Evolutionary conservation across 306 rosid species (phyloP).

Genomic region (Acacia crassicarpa): DNA sequence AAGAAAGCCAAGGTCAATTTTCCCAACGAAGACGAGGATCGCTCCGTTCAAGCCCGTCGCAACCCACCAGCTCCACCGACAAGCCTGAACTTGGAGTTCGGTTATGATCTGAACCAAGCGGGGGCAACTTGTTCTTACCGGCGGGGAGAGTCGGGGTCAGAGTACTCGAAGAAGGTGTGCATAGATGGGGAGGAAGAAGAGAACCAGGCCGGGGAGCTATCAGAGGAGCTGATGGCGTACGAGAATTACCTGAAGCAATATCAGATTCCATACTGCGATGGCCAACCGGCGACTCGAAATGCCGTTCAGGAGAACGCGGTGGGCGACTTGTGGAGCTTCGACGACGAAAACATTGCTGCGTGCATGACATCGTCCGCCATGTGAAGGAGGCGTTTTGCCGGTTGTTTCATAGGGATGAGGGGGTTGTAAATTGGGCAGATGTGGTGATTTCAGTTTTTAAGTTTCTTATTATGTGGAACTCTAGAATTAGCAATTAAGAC

Average conservation of each 20-base stretch:
- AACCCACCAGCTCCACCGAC: conserved; percentile 5
- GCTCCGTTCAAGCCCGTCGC: conserved; percentile 24
- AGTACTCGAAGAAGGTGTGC: conserved; percentile 24
- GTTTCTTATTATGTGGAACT: background rate
- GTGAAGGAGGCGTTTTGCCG: background rate
- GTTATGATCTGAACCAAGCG: conserved; percentile 56
- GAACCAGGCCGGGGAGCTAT: conserved; percentile 55
- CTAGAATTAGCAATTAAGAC: background rate
- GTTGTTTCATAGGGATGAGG: background rate
- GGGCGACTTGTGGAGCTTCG: conserved; percentile 79
- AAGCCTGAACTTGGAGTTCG: conserved; percentile 45
- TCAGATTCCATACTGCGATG: conserved; percentile 78
- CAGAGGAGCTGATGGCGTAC: conserved; percentile 78
- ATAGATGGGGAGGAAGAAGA: conserved; percentile 34
- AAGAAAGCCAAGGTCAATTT: conserved; percentile 93
- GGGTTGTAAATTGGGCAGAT: background rate
- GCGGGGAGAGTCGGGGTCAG: conserved; percentile 42
- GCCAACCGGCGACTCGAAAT: conserved; percentile 47
- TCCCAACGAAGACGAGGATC: conserved; percentile 59
- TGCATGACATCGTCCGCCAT: background rate
- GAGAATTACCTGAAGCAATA: conserved; percentile 76
- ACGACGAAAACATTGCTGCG: conserved; percentile 24
- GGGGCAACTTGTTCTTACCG: conserved; percentile 27
- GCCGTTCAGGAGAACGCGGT: conserved; percentile 51
- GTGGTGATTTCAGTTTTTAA: conserved; percentile 5